These are phyloP conservation scores for Fagopyrum homotropicum DNA, from an alignment of 148 eudicot genomes.

Conservation along the genomic window DNA sequence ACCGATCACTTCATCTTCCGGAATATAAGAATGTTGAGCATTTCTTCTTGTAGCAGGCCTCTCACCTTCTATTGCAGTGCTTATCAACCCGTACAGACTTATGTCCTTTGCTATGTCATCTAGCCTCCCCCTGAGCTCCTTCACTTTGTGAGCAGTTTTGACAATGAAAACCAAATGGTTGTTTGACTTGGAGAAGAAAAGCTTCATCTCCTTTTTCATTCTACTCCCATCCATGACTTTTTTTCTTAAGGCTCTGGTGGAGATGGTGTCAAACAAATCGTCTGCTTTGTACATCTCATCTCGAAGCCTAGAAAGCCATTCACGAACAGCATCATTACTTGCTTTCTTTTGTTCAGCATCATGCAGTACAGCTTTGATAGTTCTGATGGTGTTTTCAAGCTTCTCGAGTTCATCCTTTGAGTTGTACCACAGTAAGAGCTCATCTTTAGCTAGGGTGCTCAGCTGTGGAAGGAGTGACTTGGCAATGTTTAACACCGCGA, in stretches of 20 bases:
- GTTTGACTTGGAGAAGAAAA: too few species aligned
- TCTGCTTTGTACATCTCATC: constrained; percentile 10
- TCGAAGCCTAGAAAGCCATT: constrained; percentile 3
- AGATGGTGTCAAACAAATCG: neutral
- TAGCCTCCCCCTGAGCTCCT: neutral
- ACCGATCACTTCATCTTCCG: neutral
- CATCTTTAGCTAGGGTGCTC: neutral
- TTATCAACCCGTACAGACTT: neutral
- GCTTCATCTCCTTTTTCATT: too few species aligned
- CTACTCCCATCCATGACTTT: too few species aligned
- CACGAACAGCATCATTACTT: neutral
- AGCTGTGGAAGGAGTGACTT: too few species aligned
- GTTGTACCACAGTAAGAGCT: neutral
- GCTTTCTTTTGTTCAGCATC: constrained; percentile 9
- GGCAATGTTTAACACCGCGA: too few species aligned
- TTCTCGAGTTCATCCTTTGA: neutral
- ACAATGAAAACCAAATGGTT: neutral
- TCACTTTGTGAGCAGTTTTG: neutral
- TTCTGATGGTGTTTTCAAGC: neutral
- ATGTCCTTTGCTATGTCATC: constrained; percentile 7
- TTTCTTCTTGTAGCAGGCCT: too few species aligned
- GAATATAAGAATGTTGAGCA: neutral
- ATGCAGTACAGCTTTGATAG: neutral
- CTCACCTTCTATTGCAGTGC: neutral
- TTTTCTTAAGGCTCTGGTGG: too few species aligned